phyloP scores from a whole-genome alignment of 257 asterid species.

The Solanum okadae region DNA sequence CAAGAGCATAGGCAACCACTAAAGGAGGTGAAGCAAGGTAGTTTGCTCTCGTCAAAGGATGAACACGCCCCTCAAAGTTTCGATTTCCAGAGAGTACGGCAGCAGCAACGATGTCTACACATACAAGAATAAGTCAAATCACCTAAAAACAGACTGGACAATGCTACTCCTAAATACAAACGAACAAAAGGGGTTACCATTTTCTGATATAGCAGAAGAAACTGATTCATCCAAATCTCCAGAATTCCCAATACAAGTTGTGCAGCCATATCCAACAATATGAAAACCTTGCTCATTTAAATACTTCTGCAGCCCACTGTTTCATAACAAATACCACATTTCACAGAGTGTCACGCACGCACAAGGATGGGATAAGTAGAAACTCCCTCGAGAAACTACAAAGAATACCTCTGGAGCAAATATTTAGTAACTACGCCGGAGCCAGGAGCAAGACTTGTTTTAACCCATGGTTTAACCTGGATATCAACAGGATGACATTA shows the following conservation, averaged over 20 bases:
- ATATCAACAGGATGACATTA: not conserved
- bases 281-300: constrained; percentile 86
- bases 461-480: constrained; percentile 96
- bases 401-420: constrained; percentile 61
- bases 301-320: constrained; percentile 79
- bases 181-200: constrained; percentile 37
- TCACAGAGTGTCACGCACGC: not conserved
- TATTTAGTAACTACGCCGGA: constrained; percentile 90
- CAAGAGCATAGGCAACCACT: constrained; percentile 96
- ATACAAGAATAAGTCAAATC: not conserved
- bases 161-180: not conserved
- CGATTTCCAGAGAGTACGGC: constrained; percentile 97
- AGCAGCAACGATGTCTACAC: constrained; percentile 81
- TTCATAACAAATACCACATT: constrained; percentile 5
- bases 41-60: constrained; percentile 86
- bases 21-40: constrained; percentile 98
- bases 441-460: constrained; percentile 97
- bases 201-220: constrained; percentile 75
- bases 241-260: constrained; percentile 90
- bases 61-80: constrained; percentile 96
- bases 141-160: not conserved
- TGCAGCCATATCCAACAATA: constrained; percentile 93
- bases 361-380: not conserved
- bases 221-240: constrained; percentile 88
- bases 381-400: not conserved